Evolutionary conservation across 2,329 filamentous ascomycete species (phyloP).

Genomic region (Beauveria scarabaeidicola): DNA sequence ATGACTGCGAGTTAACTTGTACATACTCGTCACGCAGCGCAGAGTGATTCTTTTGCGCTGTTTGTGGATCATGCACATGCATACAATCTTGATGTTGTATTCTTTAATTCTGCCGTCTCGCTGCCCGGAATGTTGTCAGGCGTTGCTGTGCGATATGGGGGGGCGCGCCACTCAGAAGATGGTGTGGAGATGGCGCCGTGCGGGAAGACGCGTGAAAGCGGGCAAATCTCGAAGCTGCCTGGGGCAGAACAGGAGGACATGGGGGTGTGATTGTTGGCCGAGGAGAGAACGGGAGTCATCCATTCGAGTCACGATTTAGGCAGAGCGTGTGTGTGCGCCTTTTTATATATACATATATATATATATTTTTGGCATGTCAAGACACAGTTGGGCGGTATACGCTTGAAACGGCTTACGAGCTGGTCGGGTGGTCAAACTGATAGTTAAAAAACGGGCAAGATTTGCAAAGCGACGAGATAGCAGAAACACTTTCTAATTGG

Average conservation of each 20-base stretch:
- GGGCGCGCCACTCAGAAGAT: not conserved
- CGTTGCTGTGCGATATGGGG: too few species aligned
- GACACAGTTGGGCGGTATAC: not conserved
- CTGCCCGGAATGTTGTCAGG: not conserved
- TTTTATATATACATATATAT: too few species aligned
- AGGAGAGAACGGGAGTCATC: not conserved
- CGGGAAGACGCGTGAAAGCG: not conserved
- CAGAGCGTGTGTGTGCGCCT: not conserved
- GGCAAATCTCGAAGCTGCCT: not conserved
- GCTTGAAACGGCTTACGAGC: not conserved
- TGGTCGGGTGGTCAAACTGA: not conserved
- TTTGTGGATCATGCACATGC: too few species aligned
- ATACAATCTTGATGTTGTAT: not conserved
- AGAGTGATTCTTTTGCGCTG: too few species aligned
- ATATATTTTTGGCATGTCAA: not conserved
- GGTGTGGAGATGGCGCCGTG: not conserved
- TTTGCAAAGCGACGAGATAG: not conserved
- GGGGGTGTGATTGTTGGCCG: too few species aligned
- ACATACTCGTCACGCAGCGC: too few species aligned
- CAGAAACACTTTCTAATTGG: not conserved
- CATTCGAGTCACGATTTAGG: not conserved
- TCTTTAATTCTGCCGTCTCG: not conserved
- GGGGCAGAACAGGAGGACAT: not conserved
- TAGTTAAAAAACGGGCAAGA: too few species aligned
- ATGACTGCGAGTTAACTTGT: too few species aligned